Evolutionary conservation across 768 basidiomycete species (phyloP), one percentile per base, ranked within the genome.

Genomic region (Mycena rosella): DNA sequence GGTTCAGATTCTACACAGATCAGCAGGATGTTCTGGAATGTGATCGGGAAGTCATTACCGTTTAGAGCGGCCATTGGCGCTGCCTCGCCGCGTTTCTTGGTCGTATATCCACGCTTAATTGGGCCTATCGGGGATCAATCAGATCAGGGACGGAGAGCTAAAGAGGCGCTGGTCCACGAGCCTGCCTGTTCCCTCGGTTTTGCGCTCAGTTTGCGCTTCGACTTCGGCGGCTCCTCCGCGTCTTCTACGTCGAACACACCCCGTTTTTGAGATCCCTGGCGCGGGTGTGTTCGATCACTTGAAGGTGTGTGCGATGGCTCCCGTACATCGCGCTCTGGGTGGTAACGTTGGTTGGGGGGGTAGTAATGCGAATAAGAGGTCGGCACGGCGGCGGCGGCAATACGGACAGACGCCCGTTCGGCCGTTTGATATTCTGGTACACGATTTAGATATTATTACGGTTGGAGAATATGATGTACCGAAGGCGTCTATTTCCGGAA

Each of bases 61-160:
- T 88, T 89, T 74, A 89, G 86, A 47, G 88, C 87, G 32, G 86
- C 85, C 73, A 88, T 87, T 72, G 88, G 86, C 29, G 88, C 89
- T 27, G 89, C 88, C 63, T 93, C 91, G 68, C 79, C 89, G 64
- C 91, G 89, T 78, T 91, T 93, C 82, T 90, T 92, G 58, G 88
- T 81, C 68, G 85, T 91, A 72, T 89, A 90, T 47, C 90, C 91
- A 71, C 91, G 88, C 79, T 88, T 89, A 49, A 89, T 87, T 49
- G 86, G 65, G 59, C 75, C 82, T 82, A 73, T 58, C 48, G 72
- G 58, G 30, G 63, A 65, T 52, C 53, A 38, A 48, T 68, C 51
- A 54, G 54, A 32, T 51, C 13, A 51, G 29, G 53, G 51, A 70
- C 54, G 59, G 42, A 22, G 32, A 55, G 34, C 38, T 62, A 55